A percentile compares a stretch with the other conserved stretches of the same genome.
Evolutionary conservation across 257 asterid genomes (phyloP).

Genomic region (Parsonsia alboflavescens): DNA sequence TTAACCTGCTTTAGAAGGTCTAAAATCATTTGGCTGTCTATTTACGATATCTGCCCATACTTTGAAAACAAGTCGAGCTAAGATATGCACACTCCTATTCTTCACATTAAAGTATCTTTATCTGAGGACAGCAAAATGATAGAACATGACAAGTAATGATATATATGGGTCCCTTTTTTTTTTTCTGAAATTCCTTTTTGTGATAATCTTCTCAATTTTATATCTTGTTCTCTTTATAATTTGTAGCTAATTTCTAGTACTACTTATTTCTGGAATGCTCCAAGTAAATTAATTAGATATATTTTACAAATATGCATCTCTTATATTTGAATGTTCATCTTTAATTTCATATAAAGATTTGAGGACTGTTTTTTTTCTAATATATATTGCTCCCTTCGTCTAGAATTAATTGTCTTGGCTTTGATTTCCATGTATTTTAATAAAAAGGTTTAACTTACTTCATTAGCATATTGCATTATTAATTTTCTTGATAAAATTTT

Average conservation of each 20-base stretch:
- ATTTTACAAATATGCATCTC: no score
- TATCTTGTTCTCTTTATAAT: background rate
- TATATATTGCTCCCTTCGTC: no score
- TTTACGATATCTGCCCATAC: conserved; percentile 19
- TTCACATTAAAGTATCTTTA: conserved; percentile 47
- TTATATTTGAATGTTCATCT: no score
- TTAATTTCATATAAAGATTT: no score
- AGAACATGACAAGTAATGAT: conserved; percentile 49
- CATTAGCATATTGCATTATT: no score
- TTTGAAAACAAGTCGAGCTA: conserved; percentile 34
- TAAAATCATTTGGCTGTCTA: conserved; percentile 39
- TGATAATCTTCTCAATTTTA: conserved; percentile 9
- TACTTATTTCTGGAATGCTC: background rate
- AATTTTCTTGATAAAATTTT: no score
- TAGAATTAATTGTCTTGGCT: no score
- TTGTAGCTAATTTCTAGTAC: background rate
- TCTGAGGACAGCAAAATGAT: conserved; percentile 31
- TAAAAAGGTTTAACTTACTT: no score
- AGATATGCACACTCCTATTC: conserved; percentile 21
- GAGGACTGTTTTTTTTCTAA: no score
- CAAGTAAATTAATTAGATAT: background rate
- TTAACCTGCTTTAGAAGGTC: conserved; percentile 39
- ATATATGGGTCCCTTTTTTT: conserved; percentile 35
- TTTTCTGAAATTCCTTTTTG: conserved; percentile 13
- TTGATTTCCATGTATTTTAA: no score